phyloP scores from a whole-genome alignment of 768 basidiomycete species.

The Xerocomellus intermedius region DNA sequence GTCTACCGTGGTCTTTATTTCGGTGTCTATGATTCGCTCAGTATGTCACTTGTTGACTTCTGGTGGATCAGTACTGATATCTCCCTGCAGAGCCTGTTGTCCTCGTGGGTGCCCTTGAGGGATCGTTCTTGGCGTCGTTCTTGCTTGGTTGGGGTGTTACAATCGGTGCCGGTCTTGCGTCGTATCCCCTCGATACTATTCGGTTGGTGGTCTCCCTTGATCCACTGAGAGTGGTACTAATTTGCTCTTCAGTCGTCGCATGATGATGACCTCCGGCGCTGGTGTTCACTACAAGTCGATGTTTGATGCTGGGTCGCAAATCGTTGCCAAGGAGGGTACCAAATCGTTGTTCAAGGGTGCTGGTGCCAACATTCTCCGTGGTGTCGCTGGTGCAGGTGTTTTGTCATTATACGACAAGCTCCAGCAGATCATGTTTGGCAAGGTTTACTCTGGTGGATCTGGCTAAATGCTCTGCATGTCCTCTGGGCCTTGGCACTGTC shows the following conservation, averaged over 20 bases:
- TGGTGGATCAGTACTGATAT: constrained; percentile 28
- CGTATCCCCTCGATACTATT: constrained; percentile 91
- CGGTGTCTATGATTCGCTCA: constrained; percentile 93
- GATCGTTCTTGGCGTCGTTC: constrained; percentile 97
- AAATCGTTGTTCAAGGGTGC: constrained; percentile 99
- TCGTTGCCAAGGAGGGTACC: constrained; percentile 91
- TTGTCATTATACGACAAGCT: constrained; percentile 99
- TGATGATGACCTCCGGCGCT: constrained; percentile 99
- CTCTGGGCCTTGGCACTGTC: constrained; percentile 33
- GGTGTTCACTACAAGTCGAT: constrained; percentile 98
- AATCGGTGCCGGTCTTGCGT: constrained; percentile 98
- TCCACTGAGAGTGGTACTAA: not conserved
- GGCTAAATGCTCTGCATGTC: constrained; percentile 22
- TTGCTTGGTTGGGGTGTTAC: constrained; percentile 98
- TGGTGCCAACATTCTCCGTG: constrained; percentile 94
- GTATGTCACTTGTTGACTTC: constrained; percentile 47
- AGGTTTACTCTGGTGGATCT: constrained; percentile 95
- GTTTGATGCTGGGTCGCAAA: constrained; percentile 95
- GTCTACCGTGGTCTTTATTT: constrained; percentile 99
- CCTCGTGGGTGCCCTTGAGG: constrained; percentile 92
- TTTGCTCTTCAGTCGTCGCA: constrained; percentile 80
- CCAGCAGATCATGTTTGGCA: constrained; percentile 94
- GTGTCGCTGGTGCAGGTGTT: constrained; percentile 99
- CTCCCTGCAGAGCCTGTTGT: constrained; percentile 81
- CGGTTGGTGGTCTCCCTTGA: constrained; percentile 43